Conservation (phyloP, 208 protist genomes). For the Wallacemonas collosoma region DNA sequence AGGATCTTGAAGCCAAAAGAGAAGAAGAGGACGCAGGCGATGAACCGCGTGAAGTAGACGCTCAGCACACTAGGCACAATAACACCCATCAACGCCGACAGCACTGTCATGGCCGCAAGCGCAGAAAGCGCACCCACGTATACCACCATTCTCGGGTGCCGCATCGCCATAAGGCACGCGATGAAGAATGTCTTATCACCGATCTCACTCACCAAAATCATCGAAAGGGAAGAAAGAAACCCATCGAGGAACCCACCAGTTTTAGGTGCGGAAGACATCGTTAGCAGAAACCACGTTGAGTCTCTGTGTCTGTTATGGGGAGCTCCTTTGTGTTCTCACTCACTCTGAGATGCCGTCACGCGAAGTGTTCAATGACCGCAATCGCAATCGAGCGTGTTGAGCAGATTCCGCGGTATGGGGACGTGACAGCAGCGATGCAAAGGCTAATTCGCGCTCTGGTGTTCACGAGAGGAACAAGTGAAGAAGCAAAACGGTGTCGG, state of each 20-base stretch:
- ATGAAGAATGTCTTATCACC: slow-evolving; percentile 98
- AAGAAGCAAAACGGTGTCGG: too few species aligned
- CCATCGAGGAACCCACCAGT: slow-evolving; percentile 54
- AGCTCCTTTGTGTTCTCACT: too few species aligned
- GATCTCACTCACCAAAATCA: slow-evolving; percentile 94
- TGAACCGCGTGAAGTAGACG: slow-evolving; percentile 83
- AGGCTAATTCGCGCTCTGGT: too few species aligned
- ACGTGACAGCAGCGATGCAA: too few species aligned
- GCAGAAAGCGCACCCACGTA: slow-evolving; percentile 87
- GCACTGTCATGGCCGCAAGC: slow-evolving; percentile 93
- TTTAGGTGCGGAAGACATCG: not conserved
- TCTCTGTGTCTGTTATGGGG: too few species aligned
- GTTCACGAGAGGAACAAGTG: too few species aligned
- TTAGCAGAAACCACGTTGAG: too few species aligned
- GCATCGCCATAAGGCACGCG: slow-evolving; percentile 96
- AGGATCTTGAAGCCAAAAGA: slow-evolving; percentile 90
- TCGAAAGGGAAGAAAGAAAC: slow-evolving; percentile 86
- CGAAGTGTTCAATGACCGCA: too few species aligned
- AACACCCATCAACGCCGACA: slow-evolving; percentile 88
- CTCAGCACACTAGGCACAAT: slow-evolving; percentile 85
- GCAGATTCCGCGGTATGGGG: too few species aligned
- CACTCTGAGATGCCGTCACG: too few species aligned
- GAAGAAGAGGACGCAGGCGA: slow-evolving; percentile 90
- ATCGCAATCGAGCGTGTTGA: too few species aligned
- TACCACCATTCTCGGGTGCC: slow-evolving; percentile 76